These are phyloP conservation scores for Ceratobasidium sp. DNA, from an alignment of 1,284 basidiomycete species.

Conservation along the genomic window DNA sequence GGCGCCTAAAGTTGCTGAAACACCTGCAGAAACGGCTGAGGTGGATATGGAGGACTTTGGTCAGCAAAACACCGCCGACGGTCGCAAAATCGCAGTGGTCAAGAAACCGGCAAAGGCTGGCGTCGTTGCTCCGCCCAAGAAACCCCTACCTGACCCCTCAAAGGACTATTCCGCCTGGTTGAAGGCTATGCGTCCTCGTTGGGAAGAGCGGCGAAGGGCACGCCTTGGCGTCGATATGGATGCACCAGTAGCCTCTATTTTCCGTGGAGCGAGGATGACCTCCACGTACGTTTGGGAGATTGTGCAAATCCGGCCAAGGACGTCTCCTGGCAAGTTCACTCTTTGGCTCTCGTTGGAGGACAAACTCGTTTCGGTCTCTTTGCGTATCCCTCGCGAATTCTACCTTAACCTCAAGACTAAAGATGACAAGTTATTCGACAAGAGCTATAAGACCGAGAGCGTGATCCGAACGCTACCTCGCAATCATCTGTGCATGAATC, in stretches of 20 bases:
- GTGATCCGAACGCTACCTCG: constrained; percentile 87
- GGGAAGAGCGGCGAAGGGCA: constrained; percentile 75
- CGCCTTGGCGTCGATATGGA: constrained; percentile 61
- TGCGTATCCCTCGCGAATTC: constrained; percentile 92
- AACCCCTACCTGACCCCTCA: constrained; percentile 69
- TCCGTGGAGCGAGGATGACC: constrained; percentile 78
- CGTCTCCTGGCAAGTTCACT: constrained; percentile 85
- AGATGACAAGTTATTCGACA: constrained; percentile 74
- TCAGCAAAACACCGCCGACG: constrained; percentile 50
- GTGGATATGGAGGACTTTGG: constrained; percentile 80
- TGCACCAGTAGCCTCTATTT: constrained; percentile 78
- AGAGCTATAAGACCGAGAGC: constrained; percentile 80
- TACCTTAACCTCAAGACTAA: constrained; percentile 91
- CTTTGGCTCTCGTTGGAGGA: constrained; percentile 92
- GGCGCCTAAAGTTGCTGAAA: constrained; percentile 47
- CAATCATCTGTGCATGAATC: constrained; percentile 80
- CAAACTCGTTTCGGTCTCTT: constrained; percentile 82
- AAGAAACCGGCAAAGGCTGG: constrained; percentile 63
- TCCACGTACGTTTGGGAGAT: constrained; percentile 90
- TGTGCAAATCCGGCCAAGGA: constrained; percentile 87
- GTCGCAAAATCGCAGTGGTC: constrained; percentile 66
- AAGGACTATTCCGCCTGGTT: constrained; percentile 86
- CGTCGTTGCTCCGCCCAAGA: constrained; percentile 53
- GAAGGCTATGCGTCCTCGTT: constrained; percentile 81
- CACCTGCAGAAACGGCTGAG: constrained; percentile 55